Evolutionary conservation across 495 filamentous ascomycete genomes (phyloP).

Genomic region (Penicillium bialowiezense): DNA sequence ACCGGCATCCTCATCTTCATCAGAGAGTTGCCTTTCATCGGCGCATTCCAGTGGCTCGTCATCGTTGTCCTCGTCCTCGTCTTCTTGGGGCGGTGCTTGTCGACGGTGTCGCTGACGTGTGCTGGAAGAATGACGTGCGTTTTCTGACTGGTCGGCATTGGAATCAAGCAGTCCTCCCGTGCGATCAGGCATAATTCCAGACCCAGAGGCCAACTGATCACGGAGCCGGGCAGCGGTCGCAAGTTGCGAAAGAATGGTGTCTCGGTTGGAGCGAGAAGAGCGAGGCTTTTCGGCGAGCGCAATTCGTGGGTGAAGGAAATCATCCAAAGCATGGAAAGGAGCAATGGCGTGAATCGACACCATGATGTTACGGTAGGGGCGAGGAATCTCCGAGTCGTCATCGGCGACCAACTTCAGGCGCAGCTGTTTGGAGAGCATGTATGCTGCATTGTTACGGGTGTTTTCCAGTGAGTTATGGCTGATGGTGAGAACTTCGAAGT

Average conservation of each 20-base stretch:
- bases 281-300: conserved; percentile 78
- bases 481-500: conserved; percentile 96
- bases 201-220: conserved; percentile 34
- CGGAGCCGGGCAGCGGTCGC: conserved; percentile 66
- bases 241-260: conserved; percentile 71
- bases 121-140: conserved; percentile 22
- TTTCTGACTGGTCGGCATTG: conserved; percentile 27
- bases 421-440: conserved; percentile 96
- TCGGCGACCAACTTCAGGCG: conserved; percentile 86
- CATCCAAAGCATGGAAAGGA: conserved; percentile 94
- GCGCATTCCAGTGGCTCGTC: conserved; percentile 82
- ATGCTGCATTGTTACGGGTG: conserved; percentile 85
- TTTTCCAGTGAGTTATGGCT: conserved; percentile 90
- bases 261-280: conserved; percentile 56
- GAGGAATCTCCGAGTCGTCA: conserved; percentile 84
- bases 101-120: conserved; percentile 51
- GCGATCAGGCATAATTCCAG: conserved; percentile 23
- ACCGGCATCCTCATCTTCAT: conserved; percentile 70
- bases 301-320: conserved; percentile 91
- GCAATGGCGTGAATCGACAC: conserved; percentile 98
- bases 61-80: conserved; percentile 51
- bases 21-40: conserved; percentile 83
- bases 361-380: conserved; percentile 86
- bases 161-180: conserved; percentile 23
- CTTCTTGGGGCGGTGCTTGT: conserved; percentile 48